A percentile compares a stretch with the other conserved stretches of the same genome.
These are phyloP conservation scores for Pseudozyma hubeiensis DNA, from an alignment of 1,284 basidiomycete genomes.

Conservation along the genomic window DNA sequence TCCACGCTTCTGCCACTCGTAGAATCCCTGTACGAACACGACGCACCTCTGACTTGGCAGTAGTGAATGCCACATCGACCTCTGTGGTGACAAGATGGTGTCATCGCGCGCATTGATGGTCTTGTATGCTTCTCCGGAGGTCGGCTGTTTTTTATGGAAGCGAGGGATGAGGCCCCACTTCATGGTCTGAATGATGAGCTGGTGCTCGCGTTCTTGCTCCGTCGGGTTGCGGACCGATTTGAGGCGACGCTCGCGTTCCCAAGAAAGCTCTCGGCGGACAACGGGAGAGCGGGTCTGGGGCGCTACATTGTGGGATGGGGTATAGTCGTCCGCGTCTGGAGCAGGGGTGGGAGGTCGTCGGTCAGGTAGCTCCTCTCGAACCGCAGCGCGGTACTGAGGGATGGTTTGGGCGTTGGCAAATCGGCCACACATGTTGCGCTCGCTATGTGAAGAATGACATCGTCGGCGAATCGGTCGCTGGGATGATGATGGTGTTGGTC, in stretches of 20 bases:
- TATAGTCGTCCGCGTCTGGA: conserved; percentile 48
- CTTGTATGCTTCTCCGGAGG: conserved; percentile 76
- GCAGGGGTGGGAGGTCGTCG: conserved; percentile 11
- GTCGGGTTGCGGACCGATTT: conserved; percentile 10
- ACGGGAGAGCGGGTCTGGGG: conserved; percentile 56
- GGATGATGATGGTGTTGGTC: neutral
- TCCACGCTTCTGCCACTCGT: conserved; percentile 57
- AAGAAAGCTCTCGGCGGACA: conserved; percentile 47
- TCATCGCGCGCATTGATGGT: conserved; percentile 92
- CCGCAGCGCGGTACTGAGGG: conserved; percentile 43
- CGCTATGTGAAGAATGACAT: neutral
- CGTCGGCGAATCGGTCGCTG: neutral
- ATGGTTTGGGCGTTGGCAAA: conserved; percentile 54
- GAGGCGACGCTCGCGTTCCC: conserved; percentile 36
- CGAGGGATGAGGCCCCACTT: conserved; percentile 91
- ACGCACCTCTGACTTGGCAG: conserved; percentile 58
- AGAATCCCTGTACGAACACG: conserved; percentile 66
- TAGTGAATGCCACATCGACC: conserved; percentile 44
- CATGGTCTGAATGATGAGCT: conserved; percentile 68
- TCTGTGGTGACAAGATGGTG: conserved; percentile 73
- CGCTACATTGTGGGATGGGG: conserved; percentile 62
- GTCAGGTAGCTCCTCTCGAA: conserved; percentile 34
- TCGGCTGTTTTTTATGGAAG: conserved; percentile 78
- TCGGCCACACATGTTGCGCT: conserved; percentile 55
- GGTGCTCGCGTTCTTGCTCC: conserved; percentile 15